These are phyloP conservation scores for Arthrobotrys sphaeroides DNA, from an alignment of 2,329 filamentous ascomycete genomes.

Conservation along the genomic window DNA sequence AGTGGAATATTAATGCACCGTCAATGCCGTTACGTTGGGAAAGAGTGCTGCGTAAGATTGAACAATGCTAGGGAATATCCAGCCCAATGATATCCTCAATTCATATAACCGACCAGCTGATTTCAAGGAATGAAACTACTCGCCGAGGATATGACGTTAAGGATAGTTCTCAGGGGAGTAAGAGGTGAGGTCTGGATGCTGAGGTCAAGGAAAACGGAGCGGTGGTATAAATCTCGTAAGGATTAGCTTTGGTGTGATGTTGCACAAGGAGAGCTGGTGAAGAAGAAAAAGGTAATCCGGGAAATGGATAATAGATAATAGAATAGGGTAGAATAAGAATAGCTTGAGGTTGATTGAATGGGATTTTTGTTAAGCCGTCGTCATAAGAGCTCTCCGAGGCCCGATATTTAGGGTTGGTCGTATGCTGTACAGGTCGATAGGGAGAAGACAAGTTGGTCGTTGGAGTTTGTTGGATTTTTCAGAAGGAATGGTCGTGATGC, in stretches of 20 bases:
- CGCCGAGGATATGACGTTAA: background rate
- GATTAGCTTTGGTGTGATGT: constrained; percentile 52
- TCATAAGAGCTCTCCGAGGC: background rate
- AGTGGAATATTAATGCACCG: background rate
- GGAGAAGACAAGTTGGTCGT: background rate
- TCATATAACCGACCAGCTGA: background rate
- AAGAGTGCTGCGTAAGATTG: background rate
- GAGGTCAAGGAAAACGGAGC: background rate
- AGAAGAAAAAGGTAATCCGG: too few relatives aligned
- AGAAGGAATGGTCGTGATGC: constrained; percentile 21
- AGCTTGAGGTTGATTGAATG: constrained; percentile 1
- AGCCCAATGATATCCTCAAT: constrained; percentile 26
- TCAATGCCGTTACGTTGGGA: background rate
- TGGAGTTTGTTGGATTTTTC: background rate
- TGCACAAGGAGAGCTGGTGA: constrained; percentile 2
- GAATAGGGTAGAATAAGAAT: too few relatives aligned
- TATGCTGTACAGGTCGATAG: background rate
- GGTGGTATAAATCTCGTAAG: constrained; percentile 7
- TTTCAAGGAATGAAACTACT: background rate
- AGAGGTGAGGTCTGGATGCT: constrained; percentile 25
- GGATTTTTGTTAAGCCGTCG: background rate
- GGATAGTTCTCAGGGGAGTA: background rate
- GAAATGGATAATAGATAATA: too few relatives aligned
- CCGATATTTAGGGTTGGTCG: constrained; percentile 7
- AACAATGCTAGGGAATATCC: constrained; percentile 19